These are phyloP conservation scores for Paecilomyces formosus DNA, from an alignment of 2,329 filamentous ascomycete genomes.

Conservation along the genomic window DNA sequence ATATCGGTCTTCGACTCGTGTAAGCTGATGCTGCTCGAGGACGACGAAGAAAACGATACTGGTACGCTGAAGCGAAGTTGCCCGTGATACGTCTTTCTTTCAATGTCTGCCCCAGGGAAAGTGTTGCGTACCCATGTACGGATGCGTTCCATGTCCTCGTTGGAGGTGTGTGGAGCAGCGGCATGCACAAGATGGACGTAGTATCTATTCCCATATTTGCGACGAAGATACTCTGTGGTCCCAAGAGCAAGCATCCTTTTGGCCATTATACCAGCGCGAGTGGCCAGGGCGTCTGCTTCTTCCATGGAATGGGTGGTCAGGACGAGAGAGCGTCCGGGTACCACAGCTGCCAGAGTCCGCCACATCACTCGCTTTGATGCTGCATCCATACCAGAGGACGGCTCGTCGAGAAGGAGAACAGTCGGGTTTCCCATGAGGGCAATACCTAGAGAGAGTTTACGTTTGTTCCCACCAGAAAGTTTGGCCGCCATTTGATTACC, in stretches of 20 bases:
- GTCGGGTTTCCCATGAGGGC: constrained; percentile 87
- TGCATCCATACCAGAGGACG: constrained; percentile 80
- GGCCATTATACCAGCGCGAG: constrained; percentile 78
- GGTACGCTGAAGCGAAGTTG: constrained; percentile 69
- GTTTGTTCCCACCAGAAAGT: constrained; percentile 83
- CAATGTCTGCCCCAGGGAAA: constrained; percentile 61
- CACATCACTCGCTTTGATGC: constrained; percentile 91
- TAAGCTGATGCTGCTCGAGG: constrained; percentile 32
- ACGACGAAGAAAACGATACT: constrained; percentile 25
- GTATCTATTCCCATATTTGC: constrained; percentile 68
- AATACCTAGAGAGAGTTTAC: constrained; percentile 84
- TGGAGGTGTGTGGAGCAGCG: constrained; percentile 64
- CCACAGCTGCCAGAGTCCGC: constrained; percentile 68
- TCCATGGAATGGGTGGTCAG: constrained; percentile 95
- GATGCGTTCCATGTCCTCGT: constrained; percentile 60
- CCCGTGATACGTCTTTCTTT: constrained; percentile 71
- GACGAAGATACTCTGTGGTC: constrained; percentile 62
- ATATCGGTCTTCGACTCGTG: constrained; percentile 1
- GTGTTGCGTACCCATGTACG: constrained; percentile 56
- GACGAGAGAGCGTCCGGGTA: constrained; percentile 70
- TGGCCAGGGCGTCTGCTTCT: constrained; percentile 82
- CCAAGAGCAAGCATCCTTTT: constrained; percentile 79
- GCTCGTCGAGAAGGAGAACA: constrained; percentile 83
- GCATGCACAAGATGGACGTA: constrained; percentile 74
- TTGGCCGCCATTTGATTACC: constrained; percentile 66